These are phyloP conservation scores for Hirschfeldia incana DNA, from an alignment of 345 rosid species.

Conservation along the genomic window DNA sequence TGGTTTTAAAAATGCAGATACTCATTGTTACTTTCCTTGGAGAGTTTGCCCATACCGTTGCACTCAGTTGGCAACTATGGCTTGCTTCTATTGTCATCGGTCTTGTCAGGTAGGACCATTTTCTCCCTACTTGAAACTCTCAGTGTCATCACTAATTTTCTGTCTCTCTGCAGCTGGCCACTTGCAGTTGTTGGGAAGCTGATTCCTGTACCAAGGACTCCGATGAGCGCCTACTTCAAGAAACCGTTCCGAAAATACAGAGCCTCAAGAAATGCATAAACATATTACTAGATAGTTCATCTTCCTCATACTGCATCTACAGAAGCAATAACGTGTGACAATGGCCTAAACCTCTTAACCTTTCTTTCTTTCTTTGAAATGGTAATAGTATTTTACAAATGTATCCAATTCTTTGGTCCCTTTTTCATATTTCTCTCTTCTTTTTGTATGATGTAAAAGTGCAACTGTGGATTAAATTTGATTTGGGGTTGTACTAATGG, in stretches of 20 bases:
- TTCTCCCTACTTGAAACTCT: neutral
- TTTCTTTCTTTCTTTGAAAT: constrained; percentile 33
- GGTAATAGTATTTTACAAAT: constrained; percentile 33
- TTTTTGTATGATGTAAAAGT: constrained; percentile 40
- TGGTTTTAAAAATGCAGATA: constrained; percentile 48
- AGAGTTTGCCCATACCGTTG: constrained; percentile 65
- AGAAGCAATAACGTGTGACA: constrained; percentile 34
- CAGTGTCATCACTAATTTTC: neutral
- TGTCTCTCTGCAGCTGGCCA: constrained; percentile 76
- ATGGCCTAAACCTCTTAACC: constrained; percentile 37
- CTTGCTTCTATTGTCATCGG: constrained; percentile 63
- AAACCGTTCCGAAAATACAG: constrained; percentile 51
- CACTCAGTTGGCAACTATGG: constrained; percentile 78
- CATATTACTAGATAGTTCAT: constrained; percentile 15
- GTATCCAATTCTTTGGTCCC: constrained; percentile 42
- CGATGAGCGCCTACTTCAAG: constrained; percentile 45
- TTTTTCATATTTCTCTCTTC: constrained; percentile 11
- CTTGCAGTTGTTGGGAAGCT: constrained; percentile 78
- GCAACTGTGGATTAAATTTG: constrained; percentile 38
- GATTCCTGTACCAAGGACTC: constrained; percentile 82
- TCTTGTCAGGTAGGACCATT: constrained; percentile 65
- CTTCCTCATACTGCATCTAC: constrained; percentile 35
- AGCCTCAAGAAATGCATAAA: constrained; percentile 36
- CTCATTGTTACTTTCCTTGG: constrained; percentile 86
- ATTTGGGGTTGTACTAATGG: constrained; percentile 37